A percentile compares a stretch with the other conserved stretches of the same genome.
phyloP scores from a whole-genome alignment of 1,284 basidiomycete genomes.

The Trichosporon sp. region DNA sequence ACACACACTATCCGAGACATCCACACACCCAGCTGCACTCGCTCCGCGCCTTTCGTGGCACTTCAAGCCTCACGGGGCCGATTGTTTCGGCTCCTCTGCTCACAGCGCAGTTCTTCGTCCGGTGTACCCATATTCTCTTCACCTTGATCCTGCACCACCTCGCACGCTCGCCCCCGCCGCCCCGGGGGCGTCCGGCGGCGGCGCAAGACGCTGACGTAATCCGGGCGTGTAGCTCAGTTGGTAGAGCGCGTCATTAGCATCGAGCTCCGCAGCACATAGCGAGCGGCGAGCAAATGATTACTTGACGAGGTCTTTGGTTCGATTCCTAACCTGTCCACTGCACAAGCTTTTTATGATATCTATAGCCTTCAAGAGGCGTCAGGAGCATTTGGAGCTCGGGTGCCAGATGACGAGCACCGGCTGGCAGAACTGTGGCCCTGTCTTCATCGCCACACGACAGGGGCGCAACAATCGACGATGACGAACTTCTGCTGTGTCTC shows the following conservation, averaged over 20 bases:
- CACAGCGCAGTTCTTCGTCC: too few species aligned
- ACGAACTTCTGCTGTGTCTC: background rate
- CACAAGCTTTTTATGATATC: background rate
- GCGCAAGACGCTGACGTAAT: background rate
- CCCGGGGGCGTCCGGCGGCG: background rate
- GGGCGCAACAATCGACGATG: background rate
- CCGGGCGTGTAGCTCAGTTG: background rate
- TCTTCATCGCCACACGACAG: background rate
- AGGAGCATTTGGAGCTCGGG: background rate
- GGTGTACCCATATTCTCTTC: too few species aligned
- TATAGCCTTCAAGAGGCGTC: background rate
- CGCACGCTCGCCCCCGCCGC: background rate
- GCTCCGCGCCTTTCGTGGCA: too few species aligned
- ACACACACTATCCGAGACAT: too few species aligned
- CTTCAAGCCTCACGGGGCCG: too few species aligned
- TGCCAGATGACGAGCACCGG: background rate
- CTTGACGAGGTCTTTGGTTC: background rate
- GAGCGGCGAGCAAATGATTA: background rate
- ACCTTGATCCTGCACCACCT: too few species aligned
- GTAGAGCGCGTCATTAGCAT: background rate
- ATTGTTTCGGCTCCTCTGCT: too few species aligned
- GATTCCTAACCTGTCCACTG: background rate
- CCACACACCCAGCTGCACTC: too few species aligned
- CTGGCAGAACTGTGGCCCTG: background rate
- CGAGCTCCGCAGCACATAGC: background rate